Base-by-base conservation (phyloP, 2,329 filamentous ascomycete genomes). In the Ciborinia camelliae region DNA sequence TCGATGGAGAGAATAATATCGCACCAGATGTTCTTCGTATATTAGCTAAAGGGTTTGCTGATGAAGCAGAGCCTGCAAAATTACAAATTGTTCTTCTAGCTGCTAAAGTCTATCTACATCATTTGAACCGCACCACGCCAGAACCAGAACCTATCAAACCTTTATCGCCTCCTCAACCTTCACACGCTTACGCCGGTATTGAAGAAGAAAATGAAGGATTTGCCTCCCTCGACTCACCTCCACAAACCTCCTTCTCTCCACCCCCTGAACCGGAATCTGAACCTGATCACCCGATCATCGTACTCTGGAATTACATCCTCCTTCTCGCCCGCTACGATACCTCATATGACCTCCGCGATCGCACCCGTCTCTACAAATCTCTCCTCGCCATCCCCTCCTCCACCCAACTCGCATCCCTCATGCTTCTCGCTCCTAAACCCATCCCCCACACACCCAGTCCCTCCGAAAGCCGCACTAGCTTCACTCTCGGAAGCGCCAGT, bases 101-200 rank as follows among this genome's bases (percentile, higher is more conserved):
- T 8, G 94, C 95, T n/a, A 98, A 98, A 74, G 92, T 98, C 1
- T 98, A 98, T 74, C 83, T 98, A 20, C 92, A 98, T 72, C 86
- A 96, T 74, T 77, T 98, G 47, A 92, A 92, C 73, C 82, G 85
- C 66, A 82, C 85, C 73, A 79, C 80, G 68, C 78, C 84, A 70
- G 68, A 74, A 66, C 28, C 74, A n/a, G 69, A 75, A 35, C 68
- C 75, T 63, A 67, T 52, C 72, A 73, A 79, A 67, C 67, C 71
- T 32, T 66, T 66, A 3, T 60, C 64, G 18, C 37, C 65, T 51
- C 26, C 59, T 26, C n/a, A 61, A 18, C 48, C 68, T 15, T 74
- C 76, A 28, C 71, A 71, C n/a, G 65, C 72, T 52, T 69, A 71
- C 57, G 64, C 64, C 51, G 32, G 58, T n/a, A 65, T 63, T 20